Conservation (phyloP, 2,329 filamentous ascomycete species). For the Trichoderma hamatum region DNA sequence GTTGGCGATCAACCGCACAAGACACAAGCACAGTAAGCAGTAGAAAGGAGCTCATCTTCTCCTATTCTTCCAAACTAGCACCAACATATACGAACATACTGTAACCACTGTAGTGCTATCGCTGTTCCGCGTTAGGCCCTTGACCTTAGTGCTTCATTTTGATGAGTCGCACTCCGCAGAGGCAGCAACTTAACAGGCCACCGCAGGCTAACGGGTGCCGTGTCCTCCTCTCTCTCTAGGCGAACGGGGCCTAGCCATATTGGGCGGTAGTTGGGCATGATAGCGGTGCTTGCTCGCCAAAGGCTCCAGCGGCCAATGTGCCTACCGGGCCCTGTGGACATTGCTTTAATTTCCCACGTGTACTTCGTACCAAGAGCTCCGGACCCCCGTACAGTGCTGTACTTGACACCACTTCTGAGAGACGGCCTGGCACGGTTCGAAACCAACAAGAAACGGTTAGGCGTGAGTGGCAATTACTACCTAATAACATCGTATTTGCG, state of each 20-base stretch:
- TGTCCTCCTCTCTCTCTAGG: neutral
- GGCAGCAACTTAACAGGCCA: neutral
- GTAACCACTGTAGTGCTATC: neutral
- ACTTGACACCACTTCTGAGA: neutral
- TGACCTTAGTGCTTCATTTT: neutral
- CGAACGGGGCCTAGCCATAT: slow-evolving; percentile 19
- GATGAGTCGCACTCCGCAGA: neutral
- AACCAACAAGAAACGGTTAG: slow-evolving; percentile 26
- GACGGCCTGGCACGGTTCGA: slow-evolving; percentile 17
- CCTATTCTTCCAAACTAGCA: neutral
- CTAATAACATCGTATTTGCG: slow-evolving; percentile 7
- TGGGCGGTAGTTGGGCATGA: slow-evolving; percentile 18
- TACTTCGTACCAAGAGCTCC: neutral
- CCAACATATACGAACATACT: neutral
- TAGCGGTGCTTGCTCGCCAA: slow-evolving; percentile 4
- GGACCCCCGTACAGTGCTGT: slow-evolving; percentile 8
- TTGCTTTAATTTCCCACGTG: slow-evolving; percentile 23
- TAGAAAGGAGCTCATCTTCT: neutral
- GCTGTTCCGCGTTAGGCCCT: neutral
- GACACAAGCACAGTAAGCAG: neutral
- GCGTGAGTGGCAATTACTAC: slow-evolving; percentile 11
- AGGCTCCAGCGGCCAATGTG: slow-evolving; percentile 2
- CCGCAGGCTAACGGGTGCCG: neutral
- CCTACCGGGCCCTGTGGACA: slow-evolving; percentile 15
- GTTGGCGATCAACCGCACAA: neutral